These are phyloP conservation scores for Ilyonectria sp. DNA, from an alignment of 2,329 filamentous ascomycete species.

Conservation along the genomic window DNA sequence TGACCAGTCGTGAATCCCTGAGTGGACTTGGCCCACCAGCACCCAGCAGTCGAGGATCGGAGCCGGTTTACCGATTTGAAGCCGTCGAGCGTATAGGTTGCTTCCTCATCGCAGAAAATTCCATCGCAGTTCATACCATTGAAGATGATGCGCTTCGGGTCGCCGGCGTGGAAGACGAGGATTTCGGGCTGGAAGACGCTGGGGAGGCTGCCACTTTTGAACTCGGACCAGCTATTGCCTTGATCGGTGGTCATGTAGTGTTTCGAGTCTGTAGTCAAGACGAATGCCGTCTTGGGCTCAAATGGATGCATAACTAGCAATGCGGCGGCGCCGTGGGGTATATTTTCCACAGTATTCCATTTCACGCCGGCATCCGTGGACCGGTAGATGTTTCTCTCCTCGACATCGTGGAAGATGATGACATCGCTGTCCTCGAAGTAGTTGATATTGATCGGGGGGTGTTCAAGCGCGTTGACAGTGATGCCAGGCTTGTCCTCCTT, in stretches of 20 bases:
- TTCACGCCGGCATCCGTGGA: conserved; percentile 85
- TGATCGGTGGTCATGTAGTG: conserved; percentile 90
- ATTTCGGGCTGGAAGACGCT: conserved; percentile 65
- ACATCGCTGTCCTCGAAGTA: conserved; percentile 94
- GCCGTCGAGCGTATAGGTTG: conserved; percentile 86
- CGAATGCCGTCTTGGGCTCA: conserved; percentile 84
- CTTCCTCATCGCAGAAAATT: conserved; percentile 74
- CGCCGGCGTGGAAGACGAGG: conserved; percentile 85
- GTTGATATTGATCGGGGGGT: conserved; percentile 78
- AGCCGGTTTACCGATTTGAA: conserved; percentile 81
- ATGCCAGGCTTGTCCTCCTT: conserved; percentile 79
- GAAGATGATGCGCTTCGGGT: conserved; percentile 89
- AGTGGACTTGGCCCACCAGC: conserved; percentile 89
- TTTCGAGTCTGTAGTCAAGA: conserved; percentile 76
- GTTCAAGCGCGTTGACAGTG: conserved; percentile 75
- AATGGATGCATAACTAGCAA: conserved; percentile 83
- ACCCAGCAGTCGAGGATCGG: conserved; percentile 79
- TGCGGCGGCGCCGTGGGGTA: conserved; percentile 74
- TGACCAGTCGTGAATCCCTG: conserved; percentile 80
- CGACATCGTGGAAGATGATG: conserved; percentile 80
- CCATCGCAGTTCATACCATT: conserved; percentile 80
- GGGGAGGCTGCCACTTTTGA: conserved; percentile 73
- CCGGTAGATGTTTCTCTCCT: conserved; percentile 78
- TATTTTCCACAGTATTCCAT: conserved; percentile 78
- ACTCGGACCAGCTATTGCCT: conserved; percentile 85